These are phyloP conservation scores for Suhomyces wounanorum DNA, from an alignment of 1,139 yeast genomes.

Conservation along the genomic window DNA sequence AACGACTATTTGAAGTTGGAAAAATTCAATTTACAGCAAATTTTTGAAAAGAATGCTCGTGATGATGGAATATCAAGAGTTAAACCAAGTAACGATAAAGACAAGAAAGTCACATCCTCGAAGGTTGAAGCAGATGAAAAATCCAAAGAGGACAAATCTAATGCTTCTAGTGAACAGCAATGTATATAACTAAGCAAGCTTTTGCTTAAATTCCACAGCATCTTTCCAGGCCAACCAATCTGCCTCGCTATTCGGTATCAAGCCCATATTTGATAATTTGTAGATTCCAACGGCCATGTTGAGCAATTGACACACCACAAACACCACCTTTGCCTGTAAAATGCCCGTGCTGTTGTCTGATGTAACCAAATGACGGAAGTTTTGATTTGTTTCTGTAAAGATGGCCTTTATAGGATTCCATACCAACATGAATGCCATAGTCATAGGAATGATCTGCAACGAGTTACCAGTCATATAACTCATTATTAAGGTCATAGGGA, in stretches of 20 bases:
- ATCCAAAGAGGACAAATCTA: background rate
- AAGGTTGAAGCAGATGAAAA: slow-evolving; percentile 6
- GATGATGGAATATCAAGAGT: slow-evolving; percentile 20
- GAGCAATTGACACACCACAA: slow-evolving; percentile 60
- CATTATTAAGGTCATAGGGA: slow-evolving; percentile 90
- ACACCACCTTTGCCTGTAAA: slow-evolving; percentile 36
- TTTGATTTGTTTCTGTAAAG: slow-evolving; percentile 50
- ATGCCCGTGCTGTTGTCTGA: slow-evolving; percentile 46
- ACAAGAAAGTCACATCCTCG: slow-evolving; percentile 2
- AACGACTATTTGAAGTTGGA: slow-evolving; percentile 57
- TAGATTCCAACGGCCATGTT: slow-evolving; percentile 78
- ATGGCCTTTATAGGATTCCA: slow-evolving; percentile 78
- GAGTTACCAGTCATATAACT: slow-evolving; percentile 93
- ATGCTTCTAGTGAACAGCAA: slow-evolving; percentile 1
- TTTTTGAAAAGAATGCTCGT: slow-evolving; percentile 49
- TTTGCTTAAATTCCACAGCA: slow-evolving; percentile 36
- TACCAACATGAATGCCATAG: slow-evolving; percentile 85
- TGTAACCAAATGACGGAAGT: slow-evolving; percentile 41
- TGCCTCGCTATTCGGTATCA: slow-evolving; percentile 81
- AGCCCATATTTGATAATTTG: slow-evolving; percentile 86
- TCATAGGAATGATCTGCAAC: slow-evolving; percentile 84
- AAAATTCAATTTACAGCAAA: slow-evolving; percentile 64
- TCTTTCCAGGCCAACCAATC: slow-evolving; percentile 93
- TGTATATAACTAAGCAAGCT: background rate
- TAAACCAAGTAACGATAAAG: slow-evolving; percentile 10